phyloP scores from a whole-genome alignment of 495 filamentous ascomycete genomes.

The Aspergillus diversus region DNA sequence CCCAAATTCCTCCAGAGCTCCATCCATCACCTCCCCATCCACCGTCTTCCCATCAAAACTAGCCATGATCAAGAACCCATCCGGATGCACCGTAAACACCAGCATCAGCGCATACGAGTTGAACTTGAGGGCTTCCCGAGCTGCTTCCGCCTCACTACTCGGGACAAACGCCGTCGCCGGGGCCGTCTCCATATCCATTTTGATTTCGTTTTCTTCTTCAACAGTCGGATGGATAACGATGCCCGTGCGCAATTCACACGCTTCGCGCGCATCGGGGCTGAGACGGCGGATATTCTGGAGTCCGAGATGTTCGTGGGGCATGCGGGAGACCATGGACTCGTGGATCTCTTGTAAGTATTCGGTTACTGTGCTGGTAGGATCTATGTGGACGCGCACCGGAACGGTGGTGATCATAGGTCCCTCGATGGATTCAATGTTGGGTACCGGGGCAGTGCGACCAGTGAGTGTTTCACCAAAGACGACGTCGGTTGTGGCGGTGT shows the following conservation, averaged over 20 bases:
- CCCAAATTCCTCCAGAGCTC: background rate
- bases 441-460: constrained; percentile 38
- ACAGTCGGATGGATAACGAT: background rate
- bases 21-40: background rate
- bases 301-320: constrained; percentile 47
- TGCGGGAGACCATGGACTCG: constrained; percentile 32
- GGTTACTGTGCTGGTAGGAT: constrained; percentile 27
- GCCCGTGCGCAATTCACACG: constrained; percentile 47
- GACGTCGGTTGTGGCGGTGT: constrained; percentile 35
- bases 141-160: background rate
- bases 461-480: constrained; percentile 37
- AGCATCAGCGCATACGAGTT: background rate
- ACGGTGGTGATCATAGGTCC: constrained; percentile 47
- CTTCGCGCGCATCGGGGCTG: constrained; percentile 51
- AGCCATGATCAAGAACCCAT: background rate
- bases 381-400: constrained; percentile 48
- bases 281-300: constrained; percentile 56
- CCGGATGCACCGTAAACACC: background rate
- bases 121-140: background rate
- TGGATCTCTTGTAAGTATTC: constrained; percentile 45
- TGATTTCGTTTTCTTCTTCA: background rate
- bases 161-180: background rate
- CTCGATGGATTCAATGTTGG: constrained; percentile 32
- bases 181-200: background rate
- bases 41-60: background rate